Evolutionary conservation across 495 filamentous ascomycete genomes (phyloP), one percentile per base, ranked within the genome.

Genomic region (Xylaria flabelliformis): DNA sequence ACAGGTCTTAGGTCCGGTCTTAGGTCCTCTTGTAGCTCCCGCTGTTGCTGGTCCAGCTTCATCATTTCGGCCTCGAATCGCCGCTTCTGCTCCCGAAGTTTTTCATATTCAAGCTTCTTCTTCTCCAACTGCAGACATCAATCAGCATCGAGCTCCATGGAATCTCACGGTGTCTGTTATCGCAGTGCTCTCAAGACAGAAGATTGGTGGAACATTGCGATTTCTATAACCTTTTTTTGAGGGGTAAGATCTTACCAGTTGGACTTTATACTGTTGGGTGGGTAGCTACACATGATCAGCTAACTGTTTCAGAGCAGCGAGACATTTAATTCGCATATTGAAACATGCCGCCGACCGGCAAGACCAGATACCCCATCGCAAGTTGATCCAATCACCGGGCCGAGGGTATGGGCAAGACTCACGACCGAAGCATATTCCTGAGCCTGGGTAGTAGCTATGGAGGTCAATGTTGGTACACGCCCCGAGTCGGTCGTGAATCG

Each of bases 401-500:
- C 41, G 69, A 41, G 58, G 24, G 68, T 29, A 61, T 65, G 53
- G 63, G 39, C 71, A 80, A 81, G 71, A 85, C 84, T 83, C 77
- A 80, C 78, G 36, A 78, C 80, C 34, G 77, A 69, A 78, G 83
- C 67, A 76, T 84, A 84, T 73, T 85, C 83, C 73, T 80, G 81
- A 61, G 82, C 73, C 74, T 85, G 82, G 39, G 80, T 74, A 63
- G 82, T 79, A 51, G 82, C 90, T 80, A 97, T 87, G 70, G 92
- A 90, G 63, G 88, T 91, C 85, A 95, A 86, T 75, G 91, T 93
- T 73, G 93, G 92, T 81, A 97, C 85, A 82, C 92, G 92, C 77
- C 94, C 93, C 69, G 93, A 92, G 76, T 96, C 93, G 36, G 94
- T 96, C 69, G 96, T 99, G 85, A 98, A 98, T 72, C 96, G 91